A percentile compares a stretch with the other conserved stretches of the same genome.
Conservation (phyloP, 2,329 filamentous ascomycete genomes). For the Ophiocordyceps camponoti-saundersi region DNA sequence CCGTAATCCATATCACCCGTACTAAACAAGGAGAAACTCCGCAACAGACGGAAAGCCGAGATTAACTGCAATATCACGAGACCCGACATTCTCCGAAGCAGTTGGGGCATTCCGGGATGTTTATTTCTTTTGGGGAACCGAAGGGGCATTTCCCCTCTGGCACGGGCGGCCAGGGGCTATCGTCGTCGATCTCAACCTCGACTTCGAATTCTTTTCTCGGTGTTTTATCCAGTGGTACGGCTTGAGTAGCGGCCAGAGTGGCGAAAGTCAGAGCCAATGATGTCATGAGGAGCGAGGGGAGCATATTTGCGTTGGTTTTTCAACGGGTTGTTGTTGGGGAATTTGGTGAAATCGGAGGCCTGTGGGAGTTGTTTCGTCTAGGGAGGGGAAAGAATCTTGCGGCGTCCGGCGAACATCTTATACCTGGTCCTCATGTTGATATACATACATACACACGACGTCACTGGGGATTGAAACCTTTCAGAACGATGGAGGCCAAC, state of each 20-base stretch:
- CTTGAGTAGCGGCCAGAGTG: background rate
- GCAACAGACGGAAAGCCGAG: background rate
- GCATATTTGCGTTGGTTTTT: background rate
- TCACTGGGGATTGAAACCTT: no score
- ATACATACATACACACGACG: no score
- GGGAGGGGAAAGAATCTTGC: no score
- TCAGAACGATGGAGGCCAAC: no score
- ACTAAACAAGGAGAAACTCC: background rate
- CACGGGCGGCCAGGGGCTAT: background rate
- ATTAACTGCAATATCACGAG: background rate
- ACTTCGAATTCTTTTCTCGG: background rate
- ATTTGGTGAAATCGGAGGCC: no score
- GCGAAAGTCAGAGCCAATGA: background rate
- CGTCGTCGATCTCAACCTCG: background rate
- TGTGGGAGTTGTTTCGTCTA: no score
- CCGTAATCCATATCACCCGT: no score
- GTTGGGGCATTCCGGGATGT: background rate
- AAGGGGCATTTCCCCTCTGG: background rate
- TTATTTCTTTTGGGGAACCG: background rate
- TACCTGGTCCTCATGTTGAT: no score
- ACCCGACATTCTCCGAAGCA: background rate
- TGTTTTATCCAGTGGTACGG: background rate
- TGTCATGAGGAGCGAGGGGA: background rate
- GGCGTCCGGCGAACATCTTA: no score
- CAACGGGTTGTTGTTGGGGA: background rate